Percentiles rank a stretch among this genome's conserved stretches.
Evolutionary conservation across 208 protist species (phyloP).

Genomic region (Blechomonas ayalai): DNA sequence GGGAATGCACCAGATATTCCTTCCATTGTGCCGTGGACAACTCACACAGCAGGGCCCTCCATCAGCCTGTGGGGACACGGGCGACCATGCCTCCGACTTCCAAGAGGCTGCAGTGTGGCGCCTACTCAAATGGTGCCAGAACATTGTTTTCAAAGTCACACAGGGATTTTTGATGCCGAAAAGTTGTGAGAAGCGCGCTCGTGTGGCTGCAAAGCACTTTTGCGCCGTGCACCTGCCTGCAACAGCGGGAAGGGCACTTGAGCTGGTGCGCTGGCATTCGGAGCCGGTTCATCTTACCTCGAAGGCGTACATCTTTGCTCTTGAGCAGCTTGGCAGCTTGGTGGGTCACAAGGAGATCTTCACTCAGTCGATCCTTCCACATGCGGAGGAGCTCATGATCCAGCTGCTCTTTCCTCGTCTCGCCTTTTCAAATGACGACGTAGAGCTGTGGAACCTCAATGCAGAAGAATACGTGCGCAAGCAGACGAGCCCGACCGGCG

Average conservation of each 20-base stretch:
- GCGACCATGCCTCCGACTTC: slow-evolving; percentile 54
- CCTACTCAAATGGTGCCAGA: slow-evolving; percentile 52
- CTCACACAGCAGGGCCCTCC: slow-evolving; percentile 12
- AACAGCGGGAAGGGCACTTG: slow-evolving; percentile 38
- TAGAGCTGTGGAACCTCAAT: slow-evolving; percentile 84
- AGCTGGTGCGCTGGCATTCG: slow-evolving; percentile 73
- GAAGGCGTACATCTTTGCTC: slow-evolving; percentile 76
- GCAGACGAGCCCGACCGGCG: slow-evolving; percentile 65
- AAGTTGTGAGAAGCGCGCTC: slow-evolving; percentile 47
- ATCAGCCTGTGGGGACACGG: slow-evolving; percentile 17
- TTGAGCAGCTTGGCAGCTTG: slow-evolving; percentile 57
- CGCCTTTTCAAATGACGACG: slow-evolving; percentile 72
- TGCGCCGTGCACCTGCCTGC: slow-evolving; percentile 18
- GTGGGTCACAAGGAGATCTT: slow-evolving; percentile 37
- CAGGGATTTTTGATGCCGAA: slow-evolving; percentile 60
- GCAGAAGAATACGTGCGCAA: slow-evolving; percentile 89
- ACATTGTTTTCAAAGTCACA: slow-evolving; percentile 37
- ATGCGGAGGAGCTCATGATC: slow-evolving; percentile 65
- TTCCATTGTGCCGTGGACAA: slow-evolving; percentile 34
- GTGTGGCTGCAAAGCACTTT: slow-evolving; percentile 48
- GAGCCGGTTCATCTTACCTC: slow-evolving; percentile 44
- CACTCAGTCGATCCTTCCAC: slow-evolving; percentile 34
- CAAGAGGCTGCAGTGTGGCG: slow-evolving; percentile 50
- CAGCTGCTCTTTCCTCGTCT: slow-evolving; percentile 84
- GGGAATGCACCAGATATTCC: slow-evolving; percentile 20